A percentile compares a stretch with the other conserved stretches of the same genome.
Conservation (phyloP, 169 alveolate genomes). For the Eimeria sp. region DNA sequence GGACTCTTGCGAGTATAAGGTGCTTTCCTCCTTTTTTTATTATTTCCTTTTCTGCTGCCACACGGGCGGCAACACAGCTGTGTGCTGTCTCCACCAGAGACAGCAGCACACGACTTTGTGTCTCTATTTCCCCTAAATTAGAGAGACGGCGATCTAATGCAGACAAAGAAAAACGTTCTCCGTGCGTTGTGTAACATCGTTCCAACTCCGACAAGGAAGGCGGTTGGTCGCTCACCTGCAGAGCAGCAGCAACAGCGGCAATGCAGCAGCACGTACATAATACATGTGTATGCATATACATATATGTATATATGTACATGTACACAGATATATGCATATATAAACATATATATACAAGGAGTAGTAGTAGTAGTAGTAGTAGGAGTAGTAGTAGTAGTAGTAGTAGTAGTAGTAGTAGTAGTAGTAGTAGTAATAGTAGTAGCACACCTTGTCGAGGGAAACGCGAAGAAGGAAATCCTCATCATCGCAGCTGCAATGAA, state of each 20-base stretch:
- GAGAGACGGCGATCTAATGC: conserved; percentile 61
- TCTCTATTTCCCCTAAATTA: conserved; percentile 25
- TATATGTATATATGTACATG: neutral
- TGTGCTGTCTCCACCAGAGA: neutral
- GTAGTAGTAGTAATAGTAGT: no score
- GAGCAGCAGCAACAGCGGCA: no score
- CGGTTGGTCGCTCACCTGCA: neutral
- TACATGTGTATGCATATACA: neutral
- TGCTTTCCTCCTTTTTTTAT: neutral
- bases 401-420: neutral
- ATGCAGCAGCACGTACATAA: neutral
- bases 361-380: no score
- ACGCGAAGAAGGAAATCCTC: conserved; percentile 79
- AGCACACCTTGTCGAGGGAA: conserved; percentile 71
- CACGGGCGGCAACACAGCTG: conserved; percentile 11
- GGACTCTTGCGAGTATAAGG: neutral
- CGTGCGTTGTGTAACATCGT: conserved; percentile 79
- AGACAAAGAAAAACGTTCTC: conserved; percentile 70
- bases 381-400: no score
- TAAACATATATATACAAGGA: neutral
- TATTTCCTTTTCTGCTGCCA: neutral
- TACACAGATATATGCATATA: neutral
- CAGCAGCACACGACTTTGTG: neutral
- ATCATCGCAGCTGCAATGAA: conserved; percentile 81
- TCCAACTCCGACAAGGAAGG: conserved; percentile 73